Percentiles rank a stretch among this genome's conserved stretches.
Conservation (phyloP, 169 alveolate genomes). For the Eimeria sp. region DNA sequence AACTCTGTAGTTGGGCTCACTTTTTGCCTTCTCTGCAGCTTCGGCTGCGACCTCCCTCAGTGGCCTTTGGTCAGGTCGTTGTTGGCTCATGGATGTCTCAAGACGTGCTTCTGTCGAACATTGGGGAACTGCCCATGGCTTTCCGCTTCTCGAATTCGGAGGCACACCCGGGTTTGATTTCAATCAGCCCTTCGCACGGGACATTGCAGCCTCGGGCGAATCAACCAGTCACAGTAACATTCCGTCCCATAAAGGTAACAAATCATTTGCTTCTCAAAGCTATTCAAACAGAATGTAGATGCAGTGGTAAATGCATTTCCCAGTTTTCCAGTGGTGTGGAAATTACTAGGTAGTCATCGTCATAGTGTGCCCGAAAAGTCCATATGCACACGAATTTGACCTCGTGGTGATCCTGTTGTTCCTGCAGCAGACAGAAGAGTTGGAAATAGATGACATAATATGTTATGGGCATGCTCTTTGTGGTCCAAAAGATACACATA, state of each 20-base stretch:
- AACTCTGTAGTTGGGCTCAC: neutral
- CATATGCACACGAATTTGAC: neutral
- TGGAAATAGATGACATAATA: constrained; percentile 69
- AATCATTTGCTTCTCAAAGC: neutral
- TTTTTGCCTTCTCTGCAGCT: constrained; percentile 27
- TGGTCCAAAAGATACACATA: constrained; percentile 2
- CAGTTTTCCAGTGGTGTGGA: neutral
- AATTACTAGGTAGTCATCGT: neutral
- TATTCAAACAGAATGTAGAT: neutral
- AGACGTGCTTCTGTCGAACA: constrained; percentile 80
- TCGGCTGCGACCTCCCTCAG: constrained; percentile 74
- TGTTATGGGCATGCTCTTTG: constrained; percentile 41
- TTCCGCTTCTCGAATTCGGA: constrained; percentile 76
- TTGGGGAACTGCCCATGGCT: constrained; percentile 83
- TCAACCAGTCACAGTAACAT: constrained; percentile 60
- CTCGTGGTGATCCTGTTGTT: neutral
- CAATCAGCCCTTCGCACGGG: constrained; percentile 81
- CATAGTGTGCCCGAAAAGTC: neutral
- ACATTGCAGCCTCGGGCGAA: constrained; percentile 75
- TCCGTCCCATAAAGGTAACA: constrained; percentile 71
- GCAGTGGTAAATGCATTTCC: neutral
- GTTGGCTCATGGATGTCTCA: constrained; percentile 80
- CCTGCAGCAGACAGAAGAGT: constrained; percentile 64
- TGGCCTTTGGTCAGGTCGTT: constrained; percentile 84
- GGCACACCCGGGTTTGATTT: neutral